Conservation (phyloP, 1,284 basidiomycete species). For the Irpex sp. region DNA sequence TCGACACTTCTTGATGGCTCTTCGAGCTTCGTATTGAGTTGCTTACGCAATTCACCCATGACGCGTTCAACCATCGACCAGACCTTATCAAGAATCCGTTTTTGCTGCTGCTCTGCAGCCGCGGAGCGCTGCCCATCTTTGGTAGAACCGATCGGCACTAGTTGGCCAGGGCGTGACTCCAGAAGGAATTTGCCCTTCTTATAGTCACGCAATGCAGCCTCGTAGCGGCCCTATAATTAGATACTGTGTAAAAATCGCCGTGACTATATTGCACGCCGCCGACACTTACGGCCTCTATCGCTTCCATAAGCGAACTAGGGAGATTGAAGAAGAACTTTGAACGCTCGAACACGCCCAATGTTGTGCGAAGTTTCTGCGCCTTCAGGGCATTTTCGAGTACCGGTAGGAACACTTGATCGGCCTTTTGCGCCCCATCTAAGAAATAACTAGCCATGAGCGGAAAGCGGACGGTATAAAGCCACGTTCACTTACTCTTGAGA, state of each 20-base stretch:
- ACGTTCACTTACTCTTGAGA: constrained; percentile 65
- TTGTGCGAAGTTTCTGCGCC: constrained; percentile 89
- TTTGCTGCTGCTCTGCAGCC: constrained; percentile 74
- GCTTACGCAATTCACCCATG: constrained; percentile 87
- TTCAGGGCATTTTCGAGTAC: constrained; percentile 96
- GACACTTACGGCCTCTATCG: constrained; percentile 75
- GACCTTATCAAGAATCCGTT: constrained; percentile 92
- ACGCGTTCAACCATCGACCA: constrained; percentile 95
- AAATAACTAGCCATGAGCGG: constrained; percentile 12
- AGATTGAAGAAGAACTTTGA: constrained; percentile 99
- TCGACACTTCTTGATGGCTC: constrained; percentile 81
- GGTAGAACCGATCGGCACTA: constrained; percentile 59
- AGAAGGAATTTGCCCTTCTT: constrained; percentile 95
- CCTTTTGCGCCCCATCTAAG: constrained; percentile 81
- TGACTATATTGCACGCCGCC: background rate
- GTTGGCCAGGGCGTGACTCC: constrained; percentile 82
- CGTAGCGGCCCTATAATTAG: constrained; percentile 76
- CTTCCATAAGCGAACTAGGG: constrained; percentile 88
- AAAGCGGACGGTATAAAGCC: background rate
- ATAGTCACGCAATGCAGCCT: constrained; percentile 92
- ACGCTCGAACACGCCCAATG: constrained; percentile 93
- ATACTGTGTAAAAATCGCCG: background rate
- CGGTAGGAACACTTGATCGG: constrained; percentile 94
- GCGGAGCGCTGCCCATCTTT: constrained; percentile 52
- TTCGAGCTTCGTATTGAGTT: constrained; percentile 75